Percentiles rank a stretch among this genome's conserved stretches.
These are phyloP conservation scores for Ajuga reptans DNA, from an alignment of 305 asterid species.

Conservation along the genomic window DNA sequence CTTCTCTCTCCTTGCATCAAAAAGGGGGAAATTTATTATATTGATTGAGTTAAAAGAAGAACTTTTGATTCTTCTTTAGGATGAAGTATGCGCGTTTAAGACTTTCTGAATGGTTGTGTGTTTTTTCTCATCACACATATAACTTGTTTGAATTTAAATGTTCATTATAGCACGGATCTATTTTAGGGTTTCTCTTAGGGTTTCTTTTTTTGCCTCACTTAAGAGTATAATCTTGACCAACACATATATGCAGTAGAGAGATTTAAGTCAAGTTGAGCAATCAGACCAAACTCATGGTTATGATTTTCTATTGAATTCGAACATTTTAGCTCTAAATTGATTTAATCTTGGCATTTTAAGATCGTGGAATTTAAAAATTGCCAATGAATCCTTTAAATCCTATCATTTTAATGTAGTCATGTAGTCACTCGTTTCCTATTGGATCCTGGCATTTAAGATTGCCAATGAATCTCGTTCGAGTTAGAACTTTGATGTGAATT, in stretches of 20 bases:
- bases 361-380: too few relatives aligned
- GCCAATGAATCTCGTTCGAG: background rate
- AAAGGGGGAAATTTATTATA: background rate
- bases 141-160: background rate
- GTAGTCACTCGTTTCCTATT: background rate
- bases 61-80: background rate
- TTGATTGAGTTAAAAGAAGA: background rate
- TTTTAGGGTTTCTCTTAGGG: constrained; percentile 1
- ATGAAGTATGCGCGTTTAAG: too few relatives aligned
- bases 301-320: background rate
- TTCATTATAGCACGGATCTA: background rate
- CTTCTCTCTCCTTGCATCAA: background rate
- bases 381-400: too few relatives aligned
- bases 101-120: too few relatives aligned
- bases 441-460: background rate
- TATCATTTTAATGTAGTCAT: too few relatives aligned
- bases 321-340: background rate
- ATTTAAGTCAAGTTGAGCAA: background rate
- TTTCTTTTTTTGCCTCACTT: background rate
- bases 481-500: constrained; percentile 1
- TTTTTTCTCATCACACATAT: background rate
- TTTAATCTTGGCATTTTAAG: background rate
- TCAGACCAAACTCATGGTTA: background rate
- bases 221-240: too few relatives aligned
- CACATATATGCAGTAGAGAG: background rate